These are phyloP conservation scores for Stachybotrys elegans DNA, from an alignment of 2,329 filamentous ascomycete genomes.

Conservation along the genomic window DNA sequence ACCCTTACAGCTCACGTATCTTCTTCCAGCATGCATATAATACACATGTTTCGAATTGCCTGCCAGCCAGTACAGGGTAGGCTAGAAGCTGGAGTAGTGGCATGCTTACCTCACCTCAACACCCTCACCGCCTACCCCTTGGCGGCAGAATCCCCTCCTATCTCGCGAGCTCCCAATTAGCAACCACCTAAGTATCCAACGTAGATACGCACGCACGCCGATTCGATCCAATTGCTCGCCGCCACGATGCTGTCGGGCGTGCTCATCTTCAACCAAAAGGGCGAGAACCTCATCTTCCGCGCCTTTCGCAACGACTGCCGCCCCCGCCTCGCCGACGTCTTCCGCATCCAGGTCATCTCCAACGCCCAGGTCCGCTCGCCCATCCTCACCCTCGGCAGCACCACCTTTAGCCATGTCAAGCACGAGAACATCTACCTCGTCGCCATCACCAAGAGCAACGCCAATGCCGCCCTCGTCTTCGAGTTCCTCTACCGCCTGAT, in stretches of 20 bases:
- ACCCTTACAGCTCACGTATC: no score
- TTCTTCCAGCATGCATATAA: no score
- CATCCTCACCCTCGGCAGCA: slow-evolving; percentile 93
- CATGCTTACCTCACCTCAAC: not conserved
- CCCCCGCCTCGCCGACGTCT: slow-evolving; percentile 94
- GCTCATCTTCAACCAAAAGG: slow-evolving; percentile 98
- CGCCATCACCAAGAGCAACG: slow-evolving; percentile 97
- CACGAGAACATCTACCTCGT: slow-evolving; percentile 99
- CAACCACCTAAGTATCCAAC: no score
- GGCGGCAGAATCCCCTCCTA: slow-evolving; percentile 3
- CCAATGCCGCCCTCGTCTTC: slow-evolving; percentile 95
- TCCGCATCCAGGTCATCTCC: slow-evolving; percentile 98
- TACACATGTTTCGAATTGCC: no score
- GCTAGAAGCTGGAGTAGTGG: no score
- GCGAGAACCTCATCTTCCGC: slow-evolving; percentile 98
- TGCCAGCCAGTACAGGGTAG: no score
- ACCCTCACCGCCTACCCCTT: not conserved
- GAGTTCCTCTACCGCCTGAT: slow-evolving; percentile 95
- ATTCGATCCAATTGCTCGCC: slow-evolving; percentile 9
- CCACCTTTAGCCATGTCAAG: slow-evolving; percentile 98
- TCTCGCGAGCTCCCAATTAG: not conserved
- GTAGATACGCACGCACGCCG: not conserved
- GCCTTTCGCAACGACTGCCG: slow-evolving; percentile 98
- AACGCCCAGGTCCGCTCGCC: slow-evolving; percentile 97
- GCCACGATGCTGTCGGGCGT: slow-evolving; percentile 89